Evolutionary conservation across 805 yeast species (phyloP).

Genomic region (Torulaspora maleeae): DNA sequence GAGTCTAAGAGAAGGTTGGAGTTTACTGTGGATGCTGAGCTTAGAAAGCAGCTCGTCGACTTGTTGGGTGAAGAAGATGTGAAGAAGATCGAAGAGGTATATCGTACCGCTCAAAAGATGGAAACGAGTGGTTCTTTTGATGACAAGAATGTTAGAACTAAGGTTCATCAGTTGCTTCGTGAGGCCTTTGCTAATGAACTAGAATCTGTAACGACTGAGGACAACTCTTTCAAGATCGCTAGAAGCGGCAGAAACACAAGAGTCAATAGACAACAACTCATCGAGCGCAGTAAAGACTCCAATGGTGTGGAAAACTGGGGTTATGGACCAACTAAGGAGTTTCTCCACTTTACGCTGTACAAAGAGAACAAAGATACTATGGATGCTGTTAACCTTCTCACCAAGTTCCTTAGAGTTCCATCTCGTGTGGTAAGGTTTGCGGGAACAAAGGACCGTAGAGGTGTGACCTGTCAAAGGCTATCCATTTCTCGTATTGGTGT

Average conservation of each 20-base stretch:
- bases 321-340: conserved; percentile 65
- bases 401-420: conserved; percentile 72
- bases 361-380: conserved; percentile 96
- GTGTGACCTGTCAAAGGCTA: conserved; percentile 83
- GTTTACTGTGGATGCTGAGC: conserved; percentile 45
- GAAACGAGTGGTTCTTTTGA: conserved; percentile 53
- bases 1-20: conserved; percentile 30
- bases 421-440: conserved; percentile 70
- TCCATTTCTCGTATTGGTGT: conserved; percentile 65
- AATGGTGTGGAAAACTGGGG: conserved; percentile 63
- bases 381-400: conserved; percentile 79
- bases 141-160: conserved; percentile 71
- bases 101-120: conserved; percentile 50
- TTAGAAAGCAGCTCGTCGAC: conserved; percentile 45
- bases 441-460: conserved; percentile 96
- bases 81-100: conserved; percentile 49
- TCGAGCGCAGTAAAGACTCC: conserved; percentile 36
- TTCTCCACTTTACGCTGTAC: conserved; percentile 71
- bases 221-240: conserved; percentile 61
- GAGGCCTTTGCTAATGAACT: conserved; percentile 66
- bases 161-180: conserved; percentile 72
- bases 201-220: conserved; percentile 72
- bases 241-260: conserved; percentile 44
- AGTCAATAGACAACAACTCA: conserved; percentile 37
- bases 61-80: conserved; percentile 59